phyloP scores from a whole-genome alignment of 2,329 filamentous ascomycete genomes.

The Xylaria sp. region DNA sequence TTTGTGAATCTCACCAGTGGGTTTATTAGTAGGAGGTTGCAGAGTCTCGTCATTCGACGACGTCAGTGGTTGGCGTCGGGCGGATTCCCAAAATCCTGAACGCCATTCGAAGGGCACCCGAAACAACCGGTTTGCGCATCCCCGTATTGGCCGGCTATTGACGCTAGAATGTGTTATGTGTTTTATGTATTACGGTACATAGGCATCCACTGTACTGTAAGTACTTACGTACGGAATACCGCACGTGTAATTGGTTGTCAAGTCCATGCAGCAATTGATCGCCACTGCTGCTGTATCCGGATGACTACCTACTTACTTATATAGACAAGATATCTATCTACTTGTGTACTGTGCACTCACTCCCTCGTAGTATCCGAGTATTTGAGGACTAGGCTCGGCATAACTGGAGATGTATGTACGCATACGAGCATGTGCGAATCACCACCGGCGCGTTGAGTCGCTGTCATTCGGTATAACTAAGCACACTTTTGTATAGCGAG shows the following conservation, averaged over 20 bases:
- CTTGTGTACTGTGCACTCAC: too few species aligned
- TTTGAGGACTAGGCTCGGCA: conserved; percentile 9
- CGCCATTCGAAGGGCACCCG: conserved; percentile 17
- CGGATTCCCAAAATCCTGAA: conserved; percentile 6
- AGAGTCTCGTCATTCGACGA: conserved; percentile 15
- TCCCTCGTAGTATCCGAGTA: neutral
- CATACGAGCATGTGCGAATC: conserved; percentile 1
- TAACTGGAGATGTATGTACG: neutral
- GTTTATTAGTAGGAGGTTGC: neutral
- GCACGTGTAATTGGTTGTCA: conserved; percentile 14
- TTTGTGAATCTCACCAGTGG: too few species aligned
- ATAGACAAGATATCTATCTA: neutral
- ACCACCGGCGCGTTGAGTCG: conserved; percentile 21
- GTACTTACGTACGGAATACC: neutral
- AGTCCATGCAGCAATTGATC: conserved; percentile 21
- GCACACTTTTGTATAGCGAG: neutral
- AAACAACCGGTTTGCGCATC: conserved; percentile 27
- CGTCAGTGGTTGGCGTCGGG: conserved; percentile 21
- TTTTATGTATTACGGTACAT: neutral
- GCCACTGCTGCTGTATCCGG: conserved; percentile 7
- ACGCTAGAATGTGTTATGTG: neutral
- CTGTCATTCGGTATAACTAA: neutral
- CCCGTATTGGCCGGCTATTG: neutral
- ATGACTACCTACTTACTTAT: neutral
- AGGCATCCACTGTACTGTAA: neutral